Base-by-base conservation (phyloP, 2,329 filamentous ascomycete species). In the Domatiomyces catenatus region DNA sequence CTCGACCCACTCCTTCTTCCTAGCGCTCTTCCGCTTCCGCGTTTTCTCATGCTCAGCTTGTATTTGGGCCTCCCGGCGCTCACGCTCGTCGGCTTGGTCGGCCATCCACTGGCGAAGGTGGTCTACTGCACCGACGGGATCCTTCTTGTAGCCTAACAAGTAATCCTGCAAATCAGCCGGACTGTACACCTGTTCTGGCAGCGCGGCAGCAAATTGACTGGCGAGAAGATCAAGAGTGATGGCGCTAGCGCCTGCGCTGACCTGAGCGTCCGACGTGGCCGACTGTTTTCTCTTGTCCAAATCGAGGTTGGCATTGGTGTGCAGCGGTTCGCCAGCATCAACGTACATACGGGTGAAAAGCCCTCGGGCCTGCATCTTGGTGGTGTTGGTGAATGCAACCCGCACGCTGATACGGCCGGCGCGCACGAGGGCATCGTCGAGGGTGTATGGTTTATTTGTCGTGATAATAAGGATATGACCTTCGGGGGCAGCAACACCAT, bases 391-490 rank as follows among this genome's bases (percentile, higher is more conserved):
- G 64, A 88, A 84, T 8, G 70, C 70, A 1, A 88, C 76, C 58
- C 83, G 78, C 42, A 83, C 69, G 55, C 89, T 84, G 3, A 89
- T 80, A 1, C 83, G 73, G 1, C 84, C 84, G 0, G 85, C 83
- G 0, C 84, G 74, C 47, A 88, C 80, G 5, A 92, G 73, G 0
- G 84, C 84, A 45, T 80, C 75, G 61, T 89, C 84, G 0, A 90
- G 75, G 12, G 76, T 73, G 58, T 89, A 80, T 2, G 82, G 81
- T 53, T 79, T 76, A 65, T 90, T 92, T 28, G 83, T 87, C 0
- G 85, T 89, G 82, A 89, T 87, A 68, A 90, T 81, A 17, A 90
- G 74, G 10, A 90, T 77, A 45, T 84, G 77, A 22, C 84, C 85
- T 67, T 90, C 85, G 59, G 86, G 83, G 2, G 80, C 84, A 1